Base-by-base conservation (phyloP, 2,329 filamentous ascomycete genomes). In the Fusarium aywerte region DNA sequence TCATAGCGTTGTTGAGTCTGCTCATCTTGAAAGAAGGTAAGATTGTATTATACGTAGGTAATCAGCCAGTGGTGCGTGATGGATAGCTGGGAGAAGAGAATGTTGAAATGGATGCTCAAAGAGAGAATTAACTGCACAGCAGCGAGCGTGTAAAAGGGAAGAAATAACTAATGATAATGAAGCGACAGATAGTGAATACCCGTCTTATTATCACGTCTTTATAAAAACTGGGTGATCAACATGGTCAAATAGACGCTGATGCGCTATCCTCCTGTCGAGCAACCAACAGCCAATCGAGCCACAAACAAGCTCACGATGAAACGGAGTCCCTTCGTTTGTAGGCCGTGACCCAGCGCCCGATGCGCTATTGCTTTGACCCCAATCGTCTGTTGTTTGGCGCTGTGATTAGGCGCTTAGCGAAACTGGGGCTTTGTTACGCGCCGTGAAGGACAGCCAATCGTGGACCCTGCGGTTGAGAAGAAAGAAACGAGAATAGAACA, bases 1-100 rank as follows among this genome's bases (percentile, higher is more conserved):
- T 76, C 66, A 79, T 62, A 36, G 75, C 74, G 53, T 62, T 62
- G 51, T 65, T 54, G 32, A 78, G 38, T 15, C 74, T 77, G 36
- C 69, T 68, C 77, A 78, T 78, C 52, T 21, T 71, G 23, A 15
- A 42, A 7, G 38, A 16, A 20, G n/a, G 21, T 27, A 36, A 21
- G 16, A 4, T 16, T 3, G 15, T 35, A 33, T 36, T 18, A 36
- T 29, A 9, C n/a, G 12, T 16, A 21, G n/a, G 3, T 20, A 13
- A 27, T 13, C 10, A 18, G 33, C 16, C n/a, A 29, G 7, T 5
- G 8, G 23, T 29, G 31, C 18, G 12, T 21, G 16, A 16, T 33
- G 40, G 5, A 5, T 6, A 25, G 16, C 9, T 10, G 31, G 31
- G 15, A 18, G 5, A 18, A 23, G 16, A 11, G 25, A 21, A n/a